Conservation (phyloP, 148 eudicot genomes). For the Rhododendron vialii region DNA sequence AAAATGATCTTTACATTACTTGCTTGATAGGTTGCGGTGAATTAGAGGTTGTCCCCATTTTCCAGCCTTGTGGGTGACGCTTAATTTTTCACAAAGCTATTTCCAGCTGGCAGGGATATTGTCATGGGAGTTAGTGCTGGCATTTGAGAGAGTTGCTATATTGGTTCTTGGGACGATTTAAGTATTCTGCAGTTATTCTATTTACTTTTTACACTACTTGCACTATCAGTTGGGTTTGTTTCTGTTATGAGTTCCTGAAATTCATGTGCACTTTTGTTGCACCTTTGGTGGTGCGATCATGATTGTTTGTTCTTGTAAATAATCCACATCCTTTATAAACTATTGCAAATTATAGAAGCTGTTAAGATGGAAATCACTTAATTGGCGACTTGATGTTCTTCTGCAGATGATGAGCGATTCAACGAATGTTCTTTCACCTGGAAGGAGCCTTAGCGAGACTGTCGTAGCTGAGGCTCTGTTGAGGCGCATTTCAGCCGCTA, state of each 20-base stretch:
- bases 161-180: neutral
- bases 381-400: neutral
- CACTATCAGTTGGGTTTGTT: neutral
- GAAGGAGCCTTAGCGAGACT: slow-evolving; percentile 87
- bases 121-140: neutral
- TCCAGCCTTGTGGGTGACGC: neutral
- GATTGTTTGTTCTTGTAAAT: neutral
- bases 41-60: neutral
- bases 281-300: neutral
- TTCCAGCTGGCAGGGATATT: slow-evolving; percentile 2
- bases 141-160: neutral
- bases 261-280: neutral
- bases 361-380: neutral
- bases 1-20: neutral
- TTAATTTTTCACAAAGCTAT: neutral
- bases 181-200: neutral
- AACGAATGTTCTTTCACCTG: slow-evolving; percentile 91
- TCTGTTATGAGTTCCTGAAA: neutral
- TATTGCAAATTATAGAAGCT: neutral
- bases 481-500: slow-evolving; percentile 74
- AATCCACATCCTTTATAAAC: neutral
- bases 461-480: slow-evolving; percentile 86
- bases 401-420: slow-evolving; percentile 99
- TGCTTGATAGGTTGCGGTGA: neutral
- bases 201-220: neutral